A percentile compares a stretch with the other conserved stretches of the same genome.
Evolutionary conservation across 2,329 filamentous ascomycete species (phyloP).

Genomic region (Colletotrichum sp.): DNA sequence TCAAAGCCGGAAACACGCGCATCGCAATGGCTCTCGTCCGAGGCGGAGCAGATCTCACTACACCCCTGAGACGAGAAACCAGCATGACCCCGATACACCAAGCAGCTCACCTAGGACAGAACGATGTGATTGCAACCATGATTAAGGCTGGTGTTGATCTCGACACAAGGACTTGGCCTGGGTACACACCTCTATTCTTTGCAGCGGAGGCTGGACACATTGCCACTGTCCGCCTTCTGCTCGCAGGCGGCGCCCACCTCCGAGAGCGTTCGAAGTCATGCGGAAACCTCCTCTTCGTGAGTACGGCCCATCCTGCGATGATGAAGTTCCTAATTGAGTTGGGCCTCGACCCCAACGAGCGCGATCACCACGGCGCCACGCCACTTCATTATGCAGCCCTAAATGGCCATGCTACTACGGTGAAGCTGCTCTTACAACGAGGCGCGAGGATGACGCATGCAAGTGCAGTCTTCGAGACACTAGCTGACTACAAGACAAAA

Average conservation of each 20-base stretch:
- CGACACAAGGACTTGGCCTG: constrained; percentile 26
- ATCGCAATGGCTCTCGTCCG: constrained; percentile 24
- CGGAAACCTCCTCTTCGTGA: constrained; percentile 25
- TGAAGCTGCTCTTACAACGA: constrained; percentile 30
- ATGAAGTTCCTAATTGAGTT: constrained; percentile 25
- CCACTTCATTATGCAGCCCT: constrained; percentile 29
- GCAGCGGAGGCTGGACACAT: constrained; percentile 29
- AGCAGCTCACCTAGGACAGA: constrained; percentile 30
- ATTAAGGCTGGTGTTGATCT: constrained; percentile 25
- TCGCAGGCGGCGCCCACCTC: constrained; percentile 25
- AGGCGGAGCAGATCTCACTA: constrained; percentile 22
- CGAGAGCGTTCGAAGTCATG: constrained; percentile 21
- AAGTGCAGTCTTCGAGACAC: constrained; percentile 25
- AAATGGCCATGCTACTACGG: constrained; percentile 25
- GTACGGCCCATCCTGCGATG: constrained; percentile 19
- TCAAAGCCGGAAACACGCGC: constrained; percentile 15
- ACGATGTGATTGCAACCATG: constrained; percentile 27
- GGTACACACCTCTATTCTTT: constrained; percentile 29
- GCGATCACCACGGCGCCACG: constrained; percentile 27
- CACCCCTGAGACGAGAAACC: constrained; percentile 22
- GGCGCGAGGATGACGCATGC: constrained; percentile 25
- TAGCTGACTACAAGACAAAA: constrained; percentile 22
- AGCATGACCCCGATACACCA: constrained; percentile 33
- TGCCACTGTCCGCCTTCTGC: constrained; percentile 27
- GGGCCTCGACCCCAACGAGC: constrained; percentile 25